A percentile compares a stretch with the other conserved stretches of the same genome.
phyloP scores from a whole-genome alignment of 768 basidiomycete species.

The Amanita thiersii region DNA sequence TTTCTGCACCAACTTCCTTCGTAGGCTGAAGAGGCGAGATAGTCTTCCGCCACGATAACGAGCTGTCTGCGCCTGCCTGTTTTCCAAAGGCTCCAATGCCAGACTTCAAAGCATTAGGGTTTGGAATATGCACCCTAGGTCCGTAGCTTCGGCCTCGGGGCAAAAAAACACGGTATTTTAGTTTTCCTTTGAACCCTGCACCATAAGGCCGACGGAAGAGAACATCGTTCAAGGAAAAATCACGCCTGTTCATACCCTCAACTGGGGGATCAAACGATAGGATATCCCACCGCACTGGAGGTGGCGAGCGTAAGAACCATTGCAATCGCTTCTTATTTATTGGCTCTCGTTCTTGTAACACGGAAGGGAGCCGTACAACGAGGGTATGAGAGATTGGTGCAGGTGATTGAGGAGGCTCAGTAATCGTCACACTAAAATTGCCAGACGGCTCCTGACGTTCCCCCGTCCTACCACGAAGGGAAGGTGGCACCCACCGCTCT shows the following conservation, averaged over 20 bases:
- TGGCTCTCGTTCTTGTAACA: slow-evolving; percentile 31
- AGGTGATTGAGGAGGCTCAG: slow-evolving; percentile 42
- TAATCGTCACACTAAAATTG: slow-evolving; percentile 34
- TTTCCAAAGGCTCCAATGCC: slow-evolving; percentile 34
- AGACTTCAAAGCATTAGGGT: slow-evolving; percentile 15
- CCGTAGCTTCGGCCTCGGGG: slow-evolving; percentile 22
- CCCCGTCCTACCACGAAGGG: slow-evolving; percentile 30
- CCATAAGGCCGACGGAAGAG: slow-evolving; percentile 44
- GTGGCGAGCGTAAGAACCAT: slow-evolving; percentile 28
- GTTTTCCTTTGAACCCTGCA: slow-evolving; percentile 26
- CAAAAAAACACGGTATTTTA: slow-evolving; percentile 31
- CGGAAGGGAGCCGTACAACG: slow-evolving; percentile 40
- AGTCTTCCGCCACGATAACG: slow-evolving; percentile 38
- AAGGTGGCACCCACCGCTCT: slow-evolving; percentile 54
- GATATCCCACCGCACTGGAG: slow-evolving; percentile 50
- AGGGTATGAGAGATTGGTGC: slow-evolving; percentile 28
- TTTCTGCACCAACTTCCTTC: slow-evolving; percentile 14
- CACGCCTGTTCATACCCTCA: slow-evolving; percentile 51
- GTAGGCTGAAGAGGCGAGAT: slow-evolving; percentile 13
- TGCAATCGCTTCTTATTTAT: slow-evolving; percentile 41
- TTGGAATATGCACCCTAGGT: slow-evolving; percentile 23
- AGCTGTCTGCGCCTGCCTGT: slow-evolving; percentile 30
- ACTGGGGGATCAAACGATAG: slow-evolving; percentile 68
- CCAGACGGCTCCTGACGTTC: slow-evolving; percentile 27
- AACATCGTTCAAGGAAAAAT: slow-evolving; percentile 56